phyloP scores from a whole-genome alignment of 139 green algal species.

The Klebsormidium nitens region DNA sequence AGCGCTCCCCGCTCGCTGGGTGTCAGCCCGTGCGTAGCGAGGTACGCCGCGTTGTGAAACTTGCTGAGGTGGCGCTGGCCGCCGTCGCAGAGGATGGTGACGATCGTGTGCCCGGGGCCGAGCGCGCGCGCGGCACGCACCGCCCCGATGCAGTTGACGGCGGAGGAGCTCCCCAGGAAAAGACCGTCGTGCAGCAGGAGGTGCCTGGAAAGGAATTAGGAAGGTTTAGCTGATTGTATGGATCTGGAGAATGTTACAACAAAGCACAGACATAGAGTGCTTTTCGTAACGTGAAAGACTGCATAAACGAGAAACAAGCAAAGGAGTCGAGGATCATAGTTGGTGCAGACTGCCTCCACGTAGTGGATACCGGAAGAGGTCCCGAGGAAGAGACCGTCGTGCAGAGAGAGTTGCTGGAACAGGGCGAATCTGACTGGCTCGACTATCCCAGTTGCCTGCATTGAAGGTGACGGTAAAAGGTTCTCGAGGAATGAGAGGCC shows the following conservation, averaged over 20 bases:
- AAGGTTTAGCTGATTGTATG: too few relatives aligned
- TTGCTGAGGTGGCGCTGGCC: conserved; percentile 66
- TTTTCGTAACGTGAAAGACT: neutral
- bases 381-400: too few relatives aligned
- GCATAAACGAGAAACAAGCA: neutral
- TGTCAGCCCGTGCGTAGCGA: conserved; percentile 46
- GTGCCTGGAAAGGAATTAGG: too few relatives aligned
- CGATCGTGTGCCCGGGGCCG: conserved; percentile 66
- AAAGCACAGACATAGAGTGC: neutral
- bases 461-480: too few relatives aligned
- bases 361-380: too few relatives aligned
- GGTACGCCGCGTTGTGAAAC: conserved; percentile 78
- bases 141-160: conserved; percentile 75
- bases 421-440: too few relatives aligned
- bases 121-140: conserved; percentile 67
- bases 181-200: conserved; percentile 84
- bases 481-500: too few relatives aligned
- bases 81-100: too few relatives aligned
- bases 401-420: too few relatives aligned
- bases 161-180: conserved; percentile 64
- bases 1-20: conserved; percentile 14
- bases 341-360: too few relatives aligned
- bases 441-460: too few relatives aligned
- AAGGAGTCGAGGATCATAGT: too few relatives aligned
- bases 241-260: neutral